phyloP scores from a whole-genome alignment of 2,329 filamentous ascomycete species.

The Dactylellina leptospora region DNA sequence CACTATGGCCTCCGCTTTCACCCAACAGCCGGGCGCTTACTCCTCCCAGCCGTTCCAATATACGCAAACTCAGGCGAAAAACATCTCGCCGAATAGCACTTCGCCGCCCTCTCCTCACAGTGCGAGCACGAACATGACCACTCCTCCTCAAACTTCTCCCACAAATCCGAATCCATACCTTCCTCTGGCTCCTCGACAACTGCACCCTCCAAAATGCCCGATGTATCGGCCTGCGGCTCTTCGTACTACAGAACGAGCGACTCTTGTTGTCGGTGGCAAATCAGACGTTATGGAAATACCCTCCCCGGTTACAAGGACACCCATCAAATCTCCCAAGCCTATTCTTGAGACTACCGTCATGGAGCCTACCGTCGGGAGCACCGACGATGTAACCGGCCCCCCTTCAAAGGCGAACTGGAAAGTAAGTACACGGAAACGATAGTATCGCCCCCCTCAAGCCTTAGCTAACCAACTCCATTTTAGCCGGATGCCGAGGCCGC shows the following conservation, averaged over 20 bases:
- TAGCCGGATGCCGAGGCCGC: constrained; percentile 56
- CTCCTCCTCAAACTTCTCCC: constrained; percentile 38
- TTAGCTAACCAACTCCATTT: too few species aligned
- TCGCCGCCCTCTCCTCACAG: constrained; percentile 46
- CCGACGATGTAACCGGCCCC: constrained; percentile 55
- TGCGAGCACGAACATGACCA: constrained; percentile 39
- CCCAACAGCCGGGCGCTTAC: constrained; percentile 22
- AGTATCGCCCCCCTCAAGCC: too few species aligned
- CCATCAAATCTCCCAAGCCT: constrained; percentile 31
- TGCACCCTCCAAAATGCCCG: constrained; percentile 57
- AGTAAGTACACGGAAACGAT: constrained; percentile 39
- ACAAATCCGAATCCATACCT: constrained; percentile 51
- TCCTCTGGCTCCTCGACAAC: constrained; percentile 55
- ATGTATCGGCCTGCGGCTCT: constrained; percentile 57
- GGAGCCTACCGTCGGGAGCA: constrained; percentile 41
- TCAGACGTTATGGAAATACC: constrained; percentile 20
- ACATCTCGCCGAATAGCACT: constrained; percentile 48
- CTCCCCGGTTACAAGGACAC: constrained; percentile 19
- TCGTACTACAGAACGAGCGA: constrained; percentile 56
- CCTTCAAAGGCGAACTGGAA: constrained; percentile 57
- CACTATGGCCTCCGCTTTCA: constrained; percentile 37
- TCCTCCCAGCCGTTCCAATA: constrained; percentile 30
- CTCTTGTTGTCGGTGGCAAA: constrained; percentile 44
- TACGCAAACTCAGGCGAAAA: constrained; percentile 33
- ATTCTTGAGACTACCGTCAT: constrained; percentile 18